Base-by-base conservation (phyloP, 2,329 filamentous ascomycete species). In the Pestalotiopsis sp. region DNA sequence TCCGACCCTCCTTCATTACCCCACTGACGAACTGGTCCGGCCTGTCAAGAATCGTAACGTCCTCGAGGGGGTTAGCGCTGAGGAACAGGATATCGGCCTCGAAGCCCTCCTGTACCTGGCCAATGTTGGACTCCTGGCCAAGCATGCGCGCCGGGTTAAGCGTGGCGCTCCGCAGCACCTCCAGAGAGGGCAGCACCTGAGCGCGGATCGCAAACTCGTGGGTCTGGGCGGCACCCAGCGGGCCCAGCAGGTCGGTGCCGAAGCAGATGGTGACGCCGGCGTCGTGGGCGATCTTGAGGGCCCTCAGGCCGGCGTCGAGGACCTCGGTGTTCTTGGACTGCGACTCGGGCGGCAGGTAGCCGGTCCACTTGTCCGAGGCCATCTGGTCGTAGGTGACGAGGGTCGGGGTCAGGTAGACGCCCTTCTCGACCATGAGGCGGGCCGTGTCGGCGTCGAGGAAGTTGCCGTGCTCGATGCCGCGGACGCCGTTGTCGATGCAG, bases 201-300 rank as follows among this genome's bases (percentile, higher is more conserved):
- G 79, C 78, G 11, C 86, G 79, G 14, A 88, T 68, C 0, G 75
- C 73, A 70, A 88, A 88, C 71, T 88, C 85, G 41, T 80, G 78
- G 1, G 80, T 83, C 75, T 89, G 86, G n/a, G 81, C 81, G 14
- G 79, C 73, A 7, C 81, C 80, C 70, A 88, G 73, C 0, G 84
- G 84, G 0, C 85, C 86, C 0, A 89, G 79, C 7, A 89, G 79
- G 75, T 89, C 86, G 0, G 84, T 84, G 0, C 86, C 86, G 70
- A 82, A 88, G 75, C 85, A 88, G 63, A 89, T 83, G 0, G 80
- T 85, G 1, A 88, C 85, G 0, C 86, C 86, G 1, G 82, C 84
- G 14, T 85, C 80, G 14, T 77, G 74, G 3, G 85, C 84, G 31
- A 87, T 82, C 68, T 83, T 77, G 17, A 88, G 75, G 0, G 82